A percentile compares a stretch with the other conserved stretches of the same genome.
Evolutionary conservation across 495 filamentous ascomycete genomes (phyloP).

Genomic region (Physcia stellaris): DNA sequence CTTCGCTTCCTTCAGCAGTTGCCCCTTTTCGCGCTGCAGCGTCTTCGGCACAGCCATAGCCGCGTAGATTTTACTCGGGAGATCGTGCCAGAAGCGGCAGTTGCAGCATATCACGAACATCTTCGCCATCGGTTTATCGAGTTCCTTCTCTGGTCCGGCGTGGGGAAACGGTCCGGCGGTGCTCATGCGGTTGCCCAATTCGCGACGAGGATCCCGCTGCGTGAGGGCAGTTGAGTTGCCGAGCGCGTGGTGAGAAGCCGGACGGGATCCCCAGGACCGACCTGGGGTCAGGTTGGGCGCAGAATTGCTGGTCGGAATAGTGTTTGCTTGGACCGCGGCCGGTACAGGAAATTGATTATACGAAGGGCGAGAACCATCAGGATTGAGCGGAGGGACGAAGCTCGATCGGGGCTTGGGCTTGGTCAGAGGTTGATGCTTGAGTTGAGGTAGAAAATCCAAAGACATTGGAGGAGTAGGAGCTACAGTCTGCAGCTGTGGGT

Average conservation of each 20-base stretch:
- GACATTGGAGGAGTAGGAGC: constrained; percentile 7
- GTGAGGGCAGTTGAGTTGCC: background rate
- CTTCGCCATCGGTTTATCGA: constrained; percentile 47
- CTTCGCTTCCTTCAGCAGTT: background rate
- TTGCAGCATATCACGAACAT: constrained; percentile 70
- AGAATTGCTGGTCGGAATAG: background rate
- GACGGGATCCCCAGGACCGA: constrained; percentile 11
- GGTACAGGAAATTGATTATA: constrained; percentile 5
- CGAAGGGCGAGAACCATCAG: constrained; percentile 3
- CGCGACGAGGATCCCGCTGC: background rate
- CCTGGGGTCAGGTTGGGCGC: constrained; percentile 11
- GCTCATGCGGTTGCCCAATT: background rate
- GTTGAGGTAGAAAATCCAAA: constrained; percentile 16
- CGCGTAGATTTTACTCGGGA: constrained; percentile 62
- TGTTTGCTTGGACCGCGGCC: constrained; percentile 5
- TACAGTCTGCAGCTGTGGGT: constrained; percentile 13
- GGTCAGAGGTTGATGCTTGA: constrained; percentile 17
- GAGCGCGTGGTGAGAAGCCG: constrained; percentile 4
- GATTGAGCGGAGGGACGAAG: background rate
- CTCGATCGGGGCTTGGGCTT: constrained; percentile 8
- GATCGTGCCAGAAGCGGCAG: constrained; percentile 71
- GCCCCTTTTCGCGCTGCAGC: constrained; percentile 16
- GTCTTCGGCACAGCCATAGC: constrained; percentile 54
- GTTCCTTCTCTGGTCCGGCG: background rate
- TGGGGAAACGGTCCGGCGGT: background rate